A percentile compares a stretch with the other conserved stretches of the same genome.
These are phyloP conservation scores for Protomyces inundatus DNA, from an alignment of 1,139 yeast genomes.

Conservation along the genomic window DNA sequence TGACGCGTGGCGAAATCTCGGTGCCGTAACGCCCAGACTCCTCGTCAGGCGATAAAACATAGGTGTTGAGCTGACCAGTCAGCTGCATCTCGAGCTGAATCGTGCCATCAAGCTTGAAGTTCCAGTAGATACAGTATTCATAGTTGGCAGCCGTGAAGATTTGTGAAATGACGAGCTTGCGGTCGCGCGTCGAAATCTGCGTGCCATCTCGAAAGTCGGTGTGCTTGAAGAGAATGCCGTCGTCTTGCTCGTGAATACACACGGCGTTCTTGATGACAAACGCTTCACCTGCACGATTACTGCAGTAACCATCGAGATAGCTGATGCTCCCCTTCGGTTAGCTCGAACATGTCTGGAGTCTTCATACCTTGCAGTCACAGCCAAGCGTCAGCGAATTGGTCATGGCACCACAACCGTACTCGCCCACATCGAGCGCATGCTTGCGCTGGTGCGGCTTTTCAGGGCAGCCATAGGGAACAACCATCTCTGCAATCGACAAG, in stretches of 20 bases:
- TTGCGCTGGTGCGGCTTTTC: constrained; percentile 76
- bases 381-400: constrained; percentile 73
- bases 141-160: constrained; percentile 82
- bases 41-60: constrained; percentile 57
- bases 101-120: constrained; percentile 75
- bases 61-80: constrained; percentile 76
- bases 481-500: constrained; percentile 73
- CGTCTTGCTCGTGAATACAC: constrained; percentile 82
- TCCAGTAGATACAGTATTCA: constrained; percentile 80
- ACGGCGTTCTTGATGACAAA: constrained; percentile 68
- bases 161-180: constrained; percentile 66
- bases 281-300: constrained; percentile 62
- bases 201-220: constrained; percentile 80
- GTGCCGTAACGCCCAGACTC: constrained; percentile 73
- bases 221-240: constrained; percentile 71
- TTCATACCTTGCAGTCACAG: constrained; percentile 76
- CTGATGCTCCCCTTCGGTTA: constrained; percentile 44
- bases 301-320: constrained; percentile 69
- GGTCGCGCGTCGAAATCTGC: constrained; percentile 68
- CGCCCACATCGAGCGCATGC: constrained; percentile 82
- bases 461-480: constrained; percentile 78
- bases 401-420: constrained; percentile 81
- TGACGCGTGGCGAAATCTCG: constrained; percentile 69
- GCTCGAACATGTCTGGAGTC: neutral
- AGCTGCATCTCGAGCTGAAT: constrained; percentile 71